Conservation (phyloP, 2,329 filamentous ascomycete genomes). For the Leptographium flavum region DNA sequence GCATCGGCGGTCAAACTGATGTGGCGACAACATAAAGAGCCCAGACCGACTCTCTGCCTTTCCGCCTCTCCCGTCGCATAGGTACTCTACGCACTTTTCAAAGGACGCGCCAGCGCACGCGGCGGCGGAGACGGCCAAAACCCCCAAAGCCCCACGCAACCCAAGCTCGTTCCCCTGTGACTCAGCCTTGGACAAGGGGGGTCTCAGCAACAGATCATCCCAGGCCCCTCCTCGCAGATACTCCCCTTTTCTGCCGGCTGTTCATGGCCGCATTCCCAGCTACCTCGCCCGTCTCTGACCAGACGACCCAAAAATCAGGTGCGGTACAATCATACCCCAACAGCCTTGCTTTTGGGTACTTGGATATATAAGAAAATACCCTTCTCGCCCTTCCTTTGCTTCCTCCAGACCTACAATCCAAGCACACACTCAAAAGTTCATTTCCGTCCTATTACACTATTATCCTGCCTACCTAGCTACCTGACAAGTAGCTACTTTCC, state of each 20-base stretch:
- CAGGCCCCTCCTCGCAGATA: neutral
- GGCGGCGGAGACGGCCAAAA: neutral
- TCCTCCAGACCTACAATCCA: no score
- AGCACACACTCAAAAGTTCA: no score
- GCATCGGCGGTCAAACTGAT: neutral
- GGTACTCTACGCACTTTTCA: neutral
- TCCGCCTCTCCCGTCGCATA: neutral
- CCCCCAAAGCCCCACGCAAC: neutral
- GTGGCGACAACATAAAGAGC: neutral
- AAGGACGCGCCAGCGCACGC: neutral
- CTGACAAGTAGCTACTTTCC: no score
- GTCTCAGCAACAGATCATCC: neutral
- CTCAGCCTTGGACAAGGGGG: constrained; percentile 5
- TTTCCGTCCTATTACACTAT: no score
- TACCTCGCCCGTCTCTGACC: constrained; percentile 5
- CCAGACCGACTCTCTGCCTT: neutral
- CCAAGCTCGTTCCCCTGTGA: constrained; percentile 3
- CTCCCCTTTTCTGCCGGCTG: neutral
- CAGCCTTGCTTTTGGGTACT: neutral
- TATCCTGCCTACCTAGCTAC: neutral
- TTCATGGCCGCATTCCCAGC: constrained; percentile 7
- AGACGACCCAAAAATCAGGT: constrained; percentile 7
- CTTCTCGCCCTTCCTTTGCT: neutral
- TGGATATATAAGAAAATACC: neutral
- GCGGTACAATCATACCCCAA: neutral